A percentile compares a stretch with the other conserved stretches of the same genome.
phyloP scores from a whole-genome alignment of 2,329 filamentous ascomycete genomes.

The Phialophora tarda region DNA sequence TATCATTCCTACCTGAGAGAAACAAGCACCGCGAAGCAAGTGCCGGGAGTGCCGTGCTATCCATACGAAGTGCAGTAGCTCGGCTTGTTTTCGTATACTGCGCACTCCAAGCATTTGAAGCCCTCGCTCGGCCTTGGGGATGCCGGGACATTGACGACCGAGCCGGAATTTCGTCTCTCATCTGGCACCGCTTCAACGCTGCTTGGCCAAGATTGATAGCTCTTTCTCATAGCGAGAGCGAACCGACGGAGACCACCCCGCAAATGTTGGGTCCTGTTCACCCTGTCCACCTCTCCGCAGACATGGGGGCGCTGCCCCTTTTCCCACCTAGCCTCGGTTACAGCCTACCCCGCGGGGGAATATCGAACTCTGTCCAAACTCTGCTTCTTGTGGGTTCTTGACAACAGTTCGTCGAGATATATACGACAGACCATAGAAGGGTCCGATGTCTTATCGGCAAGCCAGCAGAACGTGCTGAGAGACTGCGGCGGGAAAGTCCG shows the following conservation, averaged over 20 bases:
- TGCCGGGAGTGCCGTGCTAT: not conserved
- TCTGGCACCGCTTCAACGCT: not conserved
- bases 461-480: conserved; percentile 1
- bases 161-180: not conserved
- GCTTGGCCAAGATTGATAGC: not conserved
- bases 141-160: not conserved
- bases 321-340: conserved; percentile 23
- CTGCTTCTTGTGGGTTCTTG: not conserved
- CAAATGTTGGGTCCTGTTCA: not conserved
- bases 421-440: not conserved
- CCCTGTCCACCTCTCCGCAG: conserved; percentile 3
- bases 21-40: not conserved
- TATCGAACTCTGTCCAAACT: not conserved
- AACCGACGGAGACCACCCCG: not conserved
- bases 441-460: not conserved
- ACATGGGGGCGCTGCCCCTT: conserved; percentile 19
- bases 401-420: not conserved
- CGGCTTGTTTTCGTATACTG: not conserved
- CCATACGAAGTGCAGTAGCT: conserved; percentile 1
- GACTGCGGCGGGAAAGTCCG: conserved; percentile 17
- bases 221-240: not conserved
- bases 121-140: not conserved
- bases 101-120: not conserved
- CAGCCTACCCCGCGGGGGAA: conserved; percentile 10
- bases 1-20: not conserved